A percentile compares a stretch with the other conserved stretches of the same genome.
phyloP scores from a whole-genome alignment of 2,329 filamentous ascomycete species.

The Fusarium floridanum region DNA sequence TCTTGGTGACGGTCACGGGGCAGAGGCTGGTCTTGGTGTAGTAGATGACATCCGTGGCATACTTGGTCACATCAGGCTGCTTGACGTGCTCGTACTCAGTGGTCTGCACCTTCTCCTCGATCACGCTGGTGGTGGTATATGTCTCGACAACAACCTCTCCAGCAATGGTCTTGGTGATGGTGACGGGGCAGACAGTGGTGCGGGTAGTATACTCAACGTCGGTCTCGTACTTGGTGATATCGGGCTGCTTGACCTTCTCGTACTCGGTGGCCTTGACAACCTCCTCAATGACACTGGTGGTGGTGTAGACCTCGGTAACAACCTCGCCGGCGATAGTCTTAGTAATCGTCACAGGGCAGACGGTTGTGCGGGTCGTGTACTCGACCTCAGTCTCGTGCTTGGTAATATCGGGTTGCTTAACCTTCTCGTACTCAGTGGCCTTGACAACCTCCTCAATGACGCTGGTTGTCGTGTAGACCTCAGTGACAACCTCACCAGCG shows the following conservation, averaged over 20 bases:
- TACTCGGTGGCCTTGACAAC: constrained; percentile 50
- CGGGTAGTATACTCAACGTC: constrained; percentile 53
- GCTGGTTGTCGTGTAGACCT: constrained; percentile 43
- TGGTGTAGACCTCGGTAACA: constrained; percentile 54
- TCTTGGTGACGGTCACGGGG: constrained; percentile 56
- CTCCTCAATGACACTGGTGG: constrained; percentile 48
- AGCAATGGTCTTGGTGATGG: constrained; percentile 49
- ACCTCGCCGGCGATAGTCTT: constrained; percentile 57
- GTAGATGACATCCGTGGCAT: constrained; percentile 51
- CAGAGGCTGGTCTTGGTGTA: constrained; percentile 60
- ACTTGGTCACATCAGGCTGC: constrained; percentile 48
- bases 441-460: constrained; percentile 48
- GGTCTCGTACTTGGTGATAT: constrained; percentile 51
- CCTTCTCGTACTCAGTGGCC: constrained; percentile 50
- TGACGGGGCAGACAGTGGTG: constrained; percentile 60
- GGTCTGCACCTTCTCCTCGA: constrained; percentile 47
- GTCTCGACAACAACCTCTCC: constrained; percentile 35
- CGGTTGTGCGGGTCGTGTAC: constrained; percentile 59
- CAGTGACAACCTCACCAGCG: constrained; percentile 55
- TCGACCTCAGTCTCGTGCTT: constrained; percentile 51
- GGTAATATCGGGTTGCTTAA: constrained; percentile 54
- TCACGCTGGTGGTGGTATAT: constrained; percentile 43
- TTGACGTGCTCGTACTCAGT: constrained; percentile 52
- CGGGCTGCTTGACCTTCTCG: constrained; percentile 49
- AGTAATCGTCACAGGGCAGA: constrained; percentile 48